Evolutionary conservation across 257 asterid species (phyloP).

Genomic region (Lycium ferocissimum): DNA sequence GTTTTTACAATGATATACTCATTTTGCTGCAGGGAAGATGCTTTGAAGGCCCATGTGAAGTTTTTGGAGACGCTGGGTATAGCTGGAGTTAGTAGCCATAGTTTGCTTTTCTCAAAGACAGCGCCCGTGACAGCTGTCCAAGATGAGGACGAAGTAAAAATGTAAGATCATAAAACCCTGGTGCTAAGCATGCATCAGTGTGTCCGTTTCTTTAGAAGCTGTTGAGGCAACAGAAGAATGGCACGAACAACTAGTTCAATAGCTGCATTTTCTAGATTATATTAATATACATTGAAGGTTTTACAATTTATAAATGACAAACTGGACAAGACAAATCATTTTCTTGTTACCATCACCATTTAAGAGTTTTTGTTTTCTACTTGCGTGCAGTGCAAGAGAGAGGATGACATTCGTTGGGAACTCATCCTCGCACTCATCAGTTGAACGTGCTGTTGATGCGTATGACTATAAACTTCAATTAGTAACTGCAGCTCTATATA

Average conservation of each 20-base stretch:
- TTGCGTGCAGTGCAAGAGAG: slow-evolving; percentile 53
- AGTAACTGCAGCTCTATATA: not conserved
- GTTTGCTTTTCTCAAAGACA: slow-evolving; percentile 87
- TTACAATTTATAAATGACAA: not conserved
- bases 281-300: too few relatives aligned
- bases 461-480: slow-evolving; percentile 38
- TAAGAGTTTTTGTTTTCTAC: not conserved
- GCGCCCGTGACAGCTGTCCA: slow-evolving; percentile 60
- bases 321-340: not conserved
- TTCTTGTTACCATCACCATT: not conserved
- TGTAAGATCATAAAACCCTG: slow-evolving; percentile 42
- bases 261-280: too few relatives aligned
- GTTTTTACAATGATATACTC: slow-evolving; percentile 13
- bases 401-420: slow-evolving; percentile 44
- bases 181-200: too few relatives aligned
- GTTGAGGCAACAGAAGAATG: too few relatives aligned
- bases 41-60: slow-evolving; percentile 63
- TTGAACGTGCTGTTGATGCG: slow-evolving; percentile 66
- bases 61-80: slow-evolving; percentile 83
- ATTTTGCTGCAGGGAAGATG: slow-evolving; percentile 68
- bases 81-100: slow-evolving; percentile 95
- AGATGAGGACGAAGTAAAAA: slow-evolving; percentile 64
- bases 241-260: too few relatives aligned
- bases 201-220: too few relatives aligned
- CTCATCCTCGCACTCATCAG: slow-evolving; percentile 49